Conservation (phyloP, 208 protist genomes). For the Acanthamoeba culbertsoni region DNA sequence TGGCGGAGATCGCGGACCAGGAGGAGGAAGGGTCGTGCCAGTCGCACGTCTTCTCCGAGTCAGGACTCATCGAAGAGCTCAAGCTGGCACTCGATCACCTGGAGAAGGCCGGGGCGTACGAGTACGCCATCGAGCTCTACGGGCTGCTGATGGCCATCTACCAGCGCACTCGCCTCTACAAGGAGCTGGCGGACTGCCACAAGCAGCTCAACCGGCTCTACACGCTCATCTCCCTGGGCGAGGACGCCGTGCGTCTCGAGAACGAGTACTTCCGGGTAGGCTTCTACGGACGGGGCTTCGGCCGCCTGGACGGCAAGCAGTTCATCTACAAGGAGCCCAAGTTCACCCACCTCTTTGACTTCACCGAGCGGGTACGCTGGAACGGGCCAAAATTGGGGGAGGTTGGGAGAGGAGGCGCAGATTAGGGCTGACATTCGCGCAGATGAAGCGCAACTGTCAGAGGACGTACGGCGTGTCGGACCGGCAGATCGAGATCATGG, state of each 20-base stretch:
- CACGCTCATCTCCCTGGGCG: conserved; percentile 66
- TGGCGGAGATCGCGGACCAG: conserved; percentile 58
- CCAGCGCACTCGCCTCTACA: conserved; percentile 63
- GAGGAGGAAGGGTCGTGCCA: conserved; percentile 63
- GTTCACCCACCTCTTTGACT: conserved; percentile 68
- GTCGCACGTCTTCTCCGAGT: conserved; percentile 60
- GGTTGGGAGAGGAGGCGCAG: too few relatives aligned
- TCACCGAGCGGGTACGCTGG: conserved; percentile 71
- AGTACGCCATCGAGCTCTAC: conserved; percentile 73
- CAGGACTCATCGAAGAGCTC: conserved; percentile 60
- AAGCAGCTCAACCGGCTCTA: conserved; percentile 70
- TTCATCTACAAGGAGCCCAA: conserved; percentile 82
- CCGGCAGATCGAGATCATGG: conserved; percentile 37
- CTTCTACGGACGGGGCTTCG: conserved; percentile 75
- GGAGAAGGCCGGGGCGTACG: conserved; percentile 57
- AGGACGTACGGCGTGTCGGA: conserved; percentile 51
- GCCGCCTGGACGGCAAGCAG: conserved; percentile 68
- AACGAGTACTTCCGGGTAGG: conserved; percentile 77
- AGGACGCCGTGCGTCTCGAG: conserved; percentile 59
- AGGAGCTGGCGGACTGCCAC: conserved; percentile 61
- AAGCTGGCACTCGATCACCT: conserved; percentile 61
- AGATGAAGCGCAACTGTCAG: background rate
- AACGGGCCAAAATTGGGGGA: too few relatives aligned
- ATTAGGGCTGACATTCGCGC: too few relatives aligned
- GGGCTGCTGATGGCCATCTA: conserved; percentile 74